These are phyloP conservation scores for Geranium incanum DNA, from an alignment of 441 rosid species.

Conservation along the genomic window DNA sequence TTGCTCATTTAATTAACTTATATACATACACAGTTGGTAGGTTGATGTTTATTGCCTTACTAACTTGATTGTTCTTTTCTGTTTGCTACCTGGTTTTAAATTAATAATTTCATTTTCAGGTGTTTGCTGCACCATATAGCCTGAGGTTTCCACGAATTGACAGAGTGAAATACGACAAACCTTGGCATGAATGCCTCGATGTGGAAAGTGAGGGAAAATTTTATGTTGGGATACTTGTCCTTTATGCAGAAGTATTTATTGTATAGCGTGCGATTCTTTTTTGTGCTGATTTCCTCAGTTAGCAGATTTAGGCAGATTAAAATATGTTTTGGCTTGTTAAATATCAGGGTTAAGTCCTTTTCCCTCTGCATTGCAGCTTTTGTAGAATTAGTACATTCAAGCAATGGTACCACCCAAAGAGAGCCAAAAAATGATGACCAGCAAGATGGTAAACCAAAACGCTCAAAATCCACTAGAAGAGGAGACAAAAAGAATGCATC, in stretches of 20 bases:
- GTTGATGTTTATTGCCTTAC: constrained; percentile 11
- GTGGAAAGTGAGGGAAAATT: constrained; percentile 59
- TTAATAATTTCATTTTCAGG: constrained; percentile 36
- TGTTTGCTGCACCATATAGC: constrained; percentile 92
- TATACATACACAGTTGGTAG: constrained; percentile 8
- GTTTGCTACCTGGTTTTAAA: constrained; percentile 3
- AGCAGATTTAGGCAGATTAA: constrained; percentile 5
- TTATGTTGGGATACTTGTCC: constrained; percentile 3
- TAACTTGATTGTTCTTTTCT: constrained; percentile 13
- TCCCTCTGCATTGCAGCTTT: constrained; percentile 48
- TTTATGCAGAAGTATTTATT: not conserved
- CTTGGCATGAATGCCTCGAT: constrained; percentile 96
- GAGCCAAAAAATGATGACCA: constrained; percentile 42
- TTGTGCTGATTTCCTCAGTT: constrained; percentile 11
- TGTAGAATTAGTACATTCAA: constrained; percentile 72
- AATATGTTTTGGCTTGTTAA: not conserved
- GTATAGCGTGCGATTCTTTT: not conserved
- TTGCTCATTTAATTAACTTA: constrained; percentile 8
- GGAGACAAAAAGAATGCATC: constrained; percentile 52
- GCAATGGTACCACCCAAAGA: constrained; percentile 87
- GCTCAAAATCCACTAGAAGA: constrained; percentile 35
- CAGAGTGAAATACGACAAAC: constrained; percentile 89
- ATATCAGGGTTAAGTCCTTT: constrained; percentile 8
- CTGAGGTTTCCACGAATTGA: constrained; percentile 97
- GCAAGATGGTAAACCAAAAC: constrained; percentile 31